Evolutionary conservation across 2,329 filamentous ascomycete genomes (phyloP).

Genomic region (Colletotrichum sp.): DNA sequence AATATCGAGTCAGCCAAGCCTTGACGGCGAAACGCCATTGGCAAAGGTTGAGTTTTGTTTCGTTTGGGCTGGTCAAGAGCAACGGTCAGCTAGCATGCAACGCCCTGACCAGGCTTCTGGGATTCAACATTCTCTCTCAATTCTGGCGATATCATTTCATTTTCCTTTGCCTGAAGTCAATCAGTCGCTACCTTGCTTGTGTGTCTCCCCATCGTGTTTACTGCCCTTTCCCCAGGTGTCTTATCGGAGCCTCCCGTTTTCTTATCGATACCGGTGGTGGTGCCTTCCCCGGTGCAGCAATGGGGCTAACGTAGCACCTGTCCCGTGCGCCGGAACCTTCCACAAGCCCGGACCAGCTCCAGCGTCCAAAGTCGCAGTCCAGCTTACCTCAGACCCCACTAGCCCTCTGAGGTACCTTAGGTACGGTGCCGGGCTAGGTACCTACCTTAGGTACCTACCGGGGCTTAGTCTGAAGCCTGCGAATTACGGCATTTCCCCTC

Average conservation of each 20-base stretch:
- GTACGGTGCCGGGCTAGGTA: background rate
- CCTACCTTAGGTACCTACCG: background rate
- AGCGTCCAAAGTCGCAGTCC: background rate
- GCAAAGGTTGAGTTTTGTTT: background rate
- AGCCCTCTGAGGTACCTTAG: background rate
- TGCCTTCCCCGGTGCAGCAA: background rate
- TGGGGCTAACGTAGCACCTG: background rate
- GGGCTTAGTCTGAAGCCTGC: background rate
- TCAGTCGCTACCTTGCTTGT: background rate
- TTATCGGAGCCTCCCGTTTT: background rate
- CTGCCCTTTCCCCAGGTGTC: background rate
- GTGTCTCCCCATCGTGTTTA: background rate
- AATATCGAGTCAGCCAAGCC: constrained; percentile 9
- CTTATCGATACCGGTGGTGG: background rate
- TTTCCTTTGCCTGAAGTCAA: background rate
- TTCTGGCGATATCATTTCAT: background rate
- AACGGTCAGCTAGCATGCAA: background rate
- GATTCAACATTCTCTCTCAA: background rate
- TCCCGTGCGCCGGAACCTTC: constrained; percentile 12
- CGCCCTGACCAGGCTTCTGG: no score
- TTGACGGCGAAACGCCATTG: background rate
- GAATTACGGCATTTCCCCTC: constrained; percentile 9
- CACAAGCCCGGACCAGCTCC: background rate
- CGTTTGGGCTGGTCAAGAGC: background rate
- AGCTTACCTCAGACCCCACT: constrained; percentile 1